Evolutionary conservation across 441 rosid genomes (phyloP), one percentile per base, ranked within the genome.

Genomic region (Erysimum cheiri): DNA sequence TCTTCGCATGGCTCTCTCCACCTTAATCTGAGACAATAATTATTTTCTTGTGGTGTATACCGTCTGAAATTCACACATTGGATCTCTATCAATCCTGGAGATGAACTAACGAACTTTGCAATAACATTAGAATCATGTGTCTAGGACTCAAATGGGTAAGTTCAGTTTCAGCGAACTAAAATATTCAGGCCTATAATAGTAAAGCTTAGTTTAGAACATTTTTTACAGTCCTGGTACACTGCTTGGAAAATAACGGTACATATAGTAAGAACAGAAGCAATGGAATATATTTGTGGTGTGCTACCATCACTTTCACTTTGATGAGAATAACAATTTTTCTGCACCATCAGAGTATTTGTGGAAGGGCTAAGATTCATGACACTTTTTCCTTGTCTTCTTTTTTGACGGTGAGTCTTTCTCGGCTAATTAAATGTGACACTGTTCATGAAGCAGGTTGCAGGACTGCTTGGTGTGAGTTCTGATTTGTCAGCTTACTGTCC

Each of bases 401-500:
- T 44, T 36, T 72, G 36, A 35, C 4, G 37, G 28, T 19, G 9
- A 63, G 46, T 50, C 40, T 40, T 17, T 13, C 26, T 5, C 14
- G 58, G 19, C 69, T 63, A 68, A 48, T 39, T 54, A 54, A 61
- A 32, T 69, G 26, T 65, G 66, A 56, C 49, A n/a, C 5, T 65
- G 43, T 74, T 76, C 66, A 63, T 59, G 78, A 61, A 64, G 44
- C 89, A 93, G 98, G 85, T 91, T 59, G 74, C 82, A 53, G 80
- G 84, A 57, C 59, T 90, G 64, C 92, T 91, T 43, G 90, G 87
- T 71, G 32, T 62, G 41, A 73, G 71, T 73, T 81, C 87, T 39
- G 96, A 84, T 43, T 63, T 75, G 57, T 75, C 78, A 46, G 80
- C 85, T 67, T 49, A 85, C 81, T 89, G 91, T 74, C 77, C 87